Evolutionary conservation across 2,329 filamentous ascomycete genomes (phyloP).

Genomic region (Paramyrothecium sp.): DNA sequence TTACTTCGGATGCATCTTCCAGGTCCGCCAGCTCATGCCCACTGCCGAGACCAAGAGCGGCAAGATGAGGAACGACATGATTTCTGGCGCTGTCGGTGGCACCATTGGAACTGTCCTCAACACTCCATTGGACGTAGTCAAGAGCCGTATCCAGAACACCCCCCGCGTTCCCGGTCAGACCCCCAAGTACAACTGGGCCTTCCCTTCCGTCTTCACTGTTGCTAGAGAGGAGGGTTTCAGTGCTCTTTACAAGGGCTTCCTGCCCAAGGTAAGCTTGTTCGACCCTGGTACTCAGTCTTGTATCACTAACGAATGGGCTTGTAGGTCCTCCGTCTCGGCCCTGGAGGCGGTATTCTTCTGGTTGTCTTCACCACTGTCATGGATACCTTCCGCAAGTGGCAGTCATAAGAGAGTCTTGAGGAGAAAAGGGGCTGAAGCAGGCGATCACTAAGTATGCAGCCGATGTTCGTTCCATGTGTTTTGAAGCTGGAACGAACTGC

Average conservation of each 20-base stretch:
- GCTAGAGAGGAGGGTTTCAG: constrained; percentile 89
- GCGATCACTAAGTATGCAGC: background rate
- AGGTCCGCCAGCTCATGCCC: constrained; percentile 83
- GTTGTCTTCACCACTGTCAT: constrained; percentile 86
- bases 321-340: constrained; percentile 48
- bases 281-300: background rate
- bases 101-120: constrained; percentile 88
- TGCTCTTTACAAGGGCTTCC: constrained; percentile 96
- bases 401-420: constrained; percentile 16
- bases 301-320: constrained; percentile 4
- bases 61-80: constrained; percentile 83
- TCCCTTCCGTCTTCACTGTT: constrained; percentile 80
- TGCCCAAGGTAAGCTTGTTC: constrained; percentile 82
- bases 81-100: constrained; percentile 84
- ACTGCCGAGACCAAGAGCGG: constrained; percentile 74
- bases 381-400: constrained; percentile 81
- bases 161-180: constrained; percentile 75
- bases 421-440: background rate
- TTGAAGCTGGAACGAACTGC: too few species aligned
- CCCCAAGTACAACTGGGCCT: constrained; percentile 99
- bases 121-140: constrained; percentile 96
- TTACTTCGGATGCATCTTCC: constrained; percentile 98
- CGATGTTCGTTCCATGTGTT: too few species aligned
- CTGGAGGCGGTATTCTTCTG: constrained; percentile 67
- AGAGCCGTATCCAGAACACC: constrained; percentile 96